Evolutionary conservation across 2,329 filamentous ascomycete genomes (phyloP).

Genomic region (Epichloe gansuensis): DNA sequence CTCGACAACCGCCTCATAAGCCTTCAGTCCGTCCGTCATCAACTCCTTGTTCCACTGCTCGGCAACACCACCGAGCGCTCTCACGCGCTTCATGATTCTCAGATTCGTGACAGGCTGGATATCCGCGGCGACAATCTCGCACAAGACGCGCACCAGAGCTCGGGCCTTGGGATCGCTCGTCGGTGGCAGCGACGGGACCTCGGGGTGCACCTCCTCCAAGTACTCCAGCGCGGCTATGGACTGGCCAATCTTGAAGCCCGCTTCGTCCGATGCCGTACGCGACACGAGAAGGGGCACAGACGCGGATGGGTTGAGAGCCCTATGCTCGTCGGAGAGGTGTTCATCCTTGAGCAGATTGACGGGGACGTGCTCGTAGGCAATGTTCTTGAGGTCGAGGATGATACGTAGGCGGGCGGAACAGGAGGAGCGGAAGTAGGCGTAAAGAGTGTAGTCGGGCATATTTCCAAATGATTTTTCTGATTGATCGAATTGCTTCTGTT

Average conservation of each 20-base stretch:
- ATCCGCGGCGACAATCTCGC: slow-evolving; percentile 41
- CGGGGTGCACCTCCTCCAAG: slow-evolving; percentile 41
- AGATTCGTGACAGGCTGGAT: slow-evolving; percentile 49
- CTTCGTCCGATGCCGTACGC: slow-evolving; percentile 12
- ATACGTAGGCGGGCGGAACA: slow-evolving; percentile 50
- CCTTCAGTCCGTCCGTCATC: slow-evolving; percentile 38
- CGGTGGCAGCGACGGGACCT: slow-evolving; percentile 36
- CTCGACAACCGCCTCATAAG: slow-evolving; percentile 36
- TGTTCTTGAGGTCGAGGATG: slow-evolving; percentile 40
- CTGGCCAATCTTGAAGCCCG: slow-evolving; percentile 34
- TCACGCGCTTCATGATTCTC: slow-evolving; percentile 36
- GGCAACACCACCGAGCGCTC: slow-evolving; percentile 27
- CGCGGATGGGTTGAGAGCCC: slow-evolving; percentile 36
- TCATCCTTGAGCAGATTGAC: slow-evolving; percentile 43
- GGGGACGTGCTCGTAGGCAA: slow-evolving; percentile 32
- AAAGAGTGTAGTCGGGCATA: slow-evolving; percentile 28
- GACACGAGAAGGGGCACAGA: slow-evolving; percentile 41
- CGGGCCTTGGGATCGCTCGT: slow-evolving; percentile 24
- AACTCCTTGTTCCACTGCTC: slow-evolving; percentile 38
- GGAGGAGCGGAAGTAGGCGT: slow-evolving; percentile 50
- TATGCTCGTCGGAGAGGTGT: slow-evolving; percentile 33
- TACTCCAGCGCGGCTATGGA: slow-evolving; percentile 50
- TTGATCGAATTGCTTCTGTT: not conserved
- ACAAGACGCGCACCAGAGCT: slow-evolving; percentile 39
- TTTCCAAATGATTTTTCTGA: not conserved